Evolutionary conservation across 768 basidiomycete species (phyloP), one percentile per base, ranked within the genome.

Genomic region (Auriscalpium orientale): DNA sequence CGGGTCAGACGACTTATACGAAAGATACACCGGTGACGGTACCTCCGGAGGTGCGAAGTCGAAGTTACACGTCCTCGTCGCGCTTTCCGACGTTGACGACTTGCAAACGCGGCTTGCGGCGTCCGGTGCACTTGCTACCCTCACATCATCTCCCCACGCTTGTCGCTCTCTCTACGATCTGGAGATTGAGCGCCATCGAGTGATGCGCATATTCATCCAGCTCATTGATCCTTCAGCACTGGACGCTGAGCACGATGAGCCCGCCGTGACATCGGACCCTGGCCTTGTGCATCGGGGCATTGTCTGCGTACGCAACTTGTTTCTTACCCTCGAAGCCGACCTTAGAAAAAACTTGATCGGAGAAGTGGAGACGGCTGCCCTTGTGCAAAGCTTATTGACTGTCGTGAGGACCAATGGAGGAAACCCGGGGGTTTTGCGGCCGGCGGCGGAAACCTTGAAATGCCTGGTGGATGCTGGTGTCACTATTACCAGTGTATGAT

Each of bases 81-180:
- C 94, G 5, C 72, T 99, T 46, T 87, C 89, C 2, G 88, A 94
- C 59, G 83, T 91, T 13, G 86, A 93, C 22, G 97, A 99, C 71
- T 51, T 84, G 9, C 81, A 82, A 8, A 99, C 95, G 3, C 81
- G 89, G 36, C 68, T 91, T 15, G 95, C 95, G n/a, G 91, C 95
- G 1, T 85, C 90, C 0, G 95, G 95, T 16, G 89, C 93, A 3
- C 73, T 98, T 43, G 93, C 95, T 5, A 86, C 84, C 33, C 70
- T 99, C 54, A 87, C 87, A 1, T 74, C 77, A 22, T 79, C 84
- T 0, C 74, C 77, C 1, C 71, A 71, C 34, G 83, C 82, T 11
- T 93, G 91, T 65, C 66, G 69, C 7, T 72, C 76, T 2, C 71
- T 95, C n/a, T 66, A 84, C 15, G 73, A 75, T 36, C 78, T 93